Conservation (phyloP, 257 asterid species). For the Capsicum chinense region DNA sequence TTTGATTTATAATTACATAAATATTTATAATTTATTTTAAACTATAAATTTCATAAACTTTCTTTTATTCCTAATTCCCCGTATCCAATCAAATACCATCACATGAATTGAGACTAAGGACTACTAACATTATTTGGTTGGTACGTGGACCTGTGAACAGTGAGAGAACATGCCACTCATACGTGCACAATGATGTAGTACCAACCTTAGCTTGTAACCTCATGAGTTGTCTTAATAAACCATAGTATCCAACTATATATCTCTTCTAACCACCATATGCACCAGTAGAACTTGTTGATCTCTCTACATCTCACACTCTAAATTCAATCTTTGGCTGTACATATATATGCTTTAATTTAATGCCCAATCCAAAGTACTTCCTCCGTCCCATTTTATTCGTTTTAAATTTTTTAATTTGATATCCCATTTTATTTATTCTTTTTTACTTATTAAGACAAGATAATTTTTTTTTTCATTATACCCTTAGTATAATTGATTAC, state of each 20-base stretch:
- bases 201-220: background rate
- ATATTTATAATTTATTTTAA: too few relatives aligned
- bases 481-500: too few relatives aligned
- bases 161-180: slow-evolving; percentile 34
- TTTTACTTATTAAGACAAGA: too few relatives aligned
- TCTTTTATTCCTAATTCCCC: too few relatives aligned
- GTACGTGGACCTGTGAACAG: slow-evolving; percentile 35
- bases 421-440: too few relatives aligned
- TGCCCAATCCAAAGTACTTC: slow-evolving; percentile 33
- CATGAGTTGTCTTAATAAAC: slow-evolving; percentile 16
- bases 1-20: too few relatives aligned
- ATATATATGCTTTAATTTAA: background rate
- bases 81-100: background rate
- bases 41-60: too few relatives aligned
- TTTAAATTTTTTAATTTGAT: too few relatives aligned
- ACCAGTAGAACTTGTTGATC: slow-evolving; percentile 14
- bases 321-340: slow-evolving; percentile 13
- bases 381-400: background rate
- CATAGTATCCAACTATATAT: slow-evolving; percentile 26
- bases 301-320: slow-evolving; percentile 28
- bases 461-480: too few relatives aligned
- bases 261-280: slow-evolving; percentile 21
- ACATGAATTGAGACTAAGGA: background rate
- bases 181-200: slow-evolving; percentile 28
- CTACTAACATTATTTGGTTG: background rate